Percentiles rank a stretch among this genome's conserved stretches.
phyloP scores from a whole-genome alignment of 768 basidiomycete genomes.

The Rubroboletus satanas region DNA sequence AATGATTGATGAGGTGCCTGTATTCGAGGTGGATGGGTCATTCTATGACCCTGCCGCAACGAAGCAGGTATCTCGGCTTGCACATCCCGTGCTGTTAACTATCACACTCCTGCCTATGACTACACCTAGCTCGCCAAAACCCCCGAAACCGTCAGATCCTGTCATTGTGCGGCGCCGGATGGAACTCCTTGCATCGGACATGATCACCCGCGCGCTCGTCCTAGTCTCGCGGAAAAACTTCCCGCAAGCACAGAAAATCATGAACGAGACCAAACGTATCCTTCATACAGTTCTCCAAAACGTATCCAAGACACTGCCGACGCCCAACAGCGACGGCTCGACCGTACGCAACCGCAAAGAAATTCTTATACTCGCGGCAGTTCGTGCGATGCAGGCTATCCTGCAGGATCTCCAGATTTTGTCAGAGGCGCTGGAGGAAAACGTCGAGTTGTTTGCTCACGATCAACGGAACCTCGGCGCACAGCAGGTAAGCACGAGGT shows the following conservation, averaged over 20 bases:
- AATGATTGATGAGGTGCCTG: constrained; percentile 97
- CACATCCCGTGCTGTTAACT: constrained; percentile 91
- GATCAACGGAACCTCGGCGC: constrained; percentile 95
- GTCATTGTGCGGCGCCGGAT: constrained; percentile 90
- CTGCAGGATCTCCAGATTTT: constrained; percentile 84
- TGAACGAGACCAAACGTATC: constrained; percentile 89
- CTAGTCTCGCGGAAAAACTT: constrained; percentile 90
- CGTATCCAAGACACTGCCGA: constrained; percentile 68
- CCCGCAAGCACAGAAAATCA: constrained; percentile 84
- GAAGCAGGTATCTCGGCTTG: constrained; percentile 83
- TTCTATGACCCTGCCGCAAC: constrained; percentile 88
- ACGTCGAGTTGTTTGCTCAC: constrained; percentile 87
- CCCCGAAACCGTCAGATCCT: constrained; percentile 62
- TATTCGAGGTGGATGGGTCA: constrained; percentile 92
- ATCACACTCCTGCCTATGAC: constrained; percentile 76
- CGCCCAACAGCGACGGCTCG: constrained; percentile 44
- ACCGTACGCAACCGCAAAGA: constrained; percentile 74
- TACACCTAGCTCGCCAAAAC: constrained; percentile 30
- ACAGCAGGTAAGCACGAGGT: constrained; percentile 70
- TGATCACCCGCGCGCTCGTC: constrained; percentile 93
- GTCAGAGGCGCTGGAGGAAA: constrained; percentile 85
- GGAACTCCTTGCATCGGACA: constrained; percentile 95
- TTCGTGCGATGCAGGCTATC: constrained; percentile 80
- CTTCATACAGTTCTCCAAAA: constrained; percentile 86
- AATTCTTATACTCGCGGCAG: constrained; percentile 62